Percentiles rank a stretch among this genome's conserved stretches.
Evolutionary conservation across 371 early-diverging fungal genomes (phyloP).

Genomic region (Rhizopus sp.): DNA sequence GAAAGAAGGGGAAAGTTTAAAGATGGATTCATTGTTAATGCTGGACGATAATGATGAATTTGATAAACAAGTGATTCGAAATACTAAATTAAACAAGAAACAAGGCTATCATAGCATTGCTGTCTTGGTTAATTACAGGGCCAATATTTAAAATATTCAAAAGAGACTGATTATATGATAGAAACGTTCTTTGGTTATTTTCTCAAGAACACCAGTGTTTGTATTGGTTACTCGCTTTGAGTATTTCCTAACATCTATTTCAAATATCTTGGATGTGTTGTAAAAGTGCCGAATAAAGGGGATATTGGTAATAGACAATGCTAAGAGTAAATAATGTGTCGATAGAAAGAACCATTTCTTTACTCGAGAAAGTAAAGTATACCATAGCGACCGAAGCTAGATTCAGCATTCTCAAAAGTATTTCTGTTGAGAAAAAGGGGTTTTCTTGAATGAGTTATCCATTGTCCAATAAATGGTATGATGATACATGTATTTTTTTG

Average conservation of each 20-base stretch:
- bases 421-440: too few relatives aligned
- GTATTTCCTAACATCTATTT: background rate
- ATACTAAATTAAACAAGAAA: constrained; percentile 28
- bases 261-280: background rate
- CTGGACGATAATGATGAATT: constrained; percentile 13
- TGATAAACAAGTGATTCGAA: constrained; percentile 28
- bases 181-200: too few relatives aligned
- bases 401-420: background rate
- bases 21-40: background rate
- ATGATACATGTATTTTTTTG: too few relatives aligned
- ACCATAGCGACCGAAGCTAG: background rate
- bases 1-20: constrained; percentile 18
- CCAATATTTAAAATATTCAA: constrained; percentile 19
- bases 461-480: too few relatives aligned
- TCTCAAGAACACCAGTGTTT: too few relatives aligned
- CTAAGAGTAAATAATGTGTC: background rate
- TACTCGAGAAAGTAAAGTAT: background rate
- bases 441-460: too few relatives aligned
- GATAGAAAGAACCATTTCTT: background rate
- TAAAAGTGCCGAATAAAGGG: background rate
- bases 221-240: too few relatives aligned
- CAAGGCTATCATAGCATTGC: constrained; percentile 34
- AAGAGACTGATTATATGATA: too few relatives aligned
- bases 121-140: constrained; percentile 25
- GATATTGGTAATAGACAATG: background rate